These are phyloP conservation scores for Agrostemma githago DNA, from an alignment of 148 eudicot genomes.

Conservation along the genomic window DNA sequence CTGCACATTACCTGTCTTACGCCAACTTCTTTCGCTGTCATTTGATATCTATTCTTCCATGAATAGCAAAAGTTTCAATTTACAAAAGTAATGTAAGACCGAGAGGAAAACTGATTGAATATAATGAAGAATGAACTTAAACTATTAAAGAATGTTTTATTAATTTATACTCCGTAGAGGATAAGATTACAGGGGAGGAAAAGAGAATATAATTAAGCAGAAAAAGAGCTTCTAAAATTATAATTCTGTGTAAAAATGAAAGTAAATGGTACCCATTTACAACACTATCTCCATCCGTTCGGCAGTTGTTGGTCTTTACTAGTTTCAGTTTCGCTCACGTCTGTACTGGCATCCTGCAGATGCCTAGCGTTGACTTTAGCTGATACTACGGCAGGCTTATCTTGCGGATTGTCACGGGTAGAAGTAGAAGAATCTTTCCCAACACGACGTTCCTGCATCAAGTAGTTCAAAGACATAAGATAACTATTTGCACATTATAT, in stretches of 20 bases:
- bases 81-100: constrained; percentile 16
- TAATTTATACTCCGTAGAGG: constrained; percentile 19
- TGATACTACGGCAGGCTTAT: constrained; percentile 21
- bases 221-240: constrained; percentile 19
- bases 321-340: constrained; percentile 54
- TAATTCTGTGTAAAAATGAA: constrained; percentile 21
- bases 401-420: constrained; percentile 36
- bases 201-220: constrained; percentile 21
- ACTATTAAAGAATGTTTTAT: constrained; percentile 20
- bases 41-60: neutral
- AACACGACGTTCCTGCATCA: constrained; percentile 57
- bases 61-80: constrained; percentile 12
- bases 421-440: constrained; percentile 49
- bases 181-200: constrained; percentile 31
- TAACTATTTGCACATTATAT: neutral
- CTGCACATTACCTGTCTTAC: neutral
- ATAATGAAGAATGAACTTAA: constrained; percentile 24
- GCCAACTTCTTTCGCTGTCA: neutral
- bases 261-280: constrained; percentile 32
- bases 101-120: constrained; percentile 22
- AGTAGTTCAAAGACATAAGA: neutral
- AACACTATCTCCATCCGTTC: constrained; percentile 47
- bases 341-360: constrained; percentile 42
- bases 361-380: constrained; percentile 32
- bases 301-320: constrained; percentile 44